Percentiles rank a stretch among this genome's conserved stretches.
Conservation (phyloP, 148 eudicot genomes). For the Chenopodium quinoa region DNA sequence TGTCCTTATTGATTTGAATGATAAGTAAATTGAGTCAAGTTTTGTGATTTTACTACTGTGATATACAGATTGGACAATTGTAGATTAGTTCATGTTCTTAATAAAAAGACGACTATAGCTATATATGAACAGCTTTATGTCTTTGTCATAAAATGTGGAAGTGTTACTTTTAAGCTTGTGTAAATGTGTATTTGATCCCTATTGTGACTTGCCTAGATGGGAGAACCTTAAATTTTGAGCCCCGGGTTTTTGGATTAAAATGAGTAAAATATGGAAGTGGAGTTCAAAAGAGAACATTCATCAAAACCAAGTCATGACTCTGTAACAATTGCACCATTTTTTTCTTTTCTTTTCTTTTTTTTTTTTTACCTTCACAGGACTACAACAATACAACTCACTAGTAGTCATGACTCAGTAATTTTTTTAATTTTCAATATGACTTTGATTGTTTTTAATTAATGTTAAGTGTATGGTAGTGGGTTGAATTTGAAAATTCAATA, state of each 20-base stretch:
- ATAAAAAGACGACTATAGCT: no score
- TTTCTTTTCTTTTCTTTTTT: no score
- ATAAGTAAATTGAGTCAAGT: not conserved
- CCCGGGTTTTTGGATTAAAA: not conserved
- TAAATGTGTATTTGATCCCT: not conserved
- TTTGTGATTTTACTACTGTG: constrained; percentile 11
- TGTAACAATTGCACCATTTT: not conserved
- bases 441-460: no score
- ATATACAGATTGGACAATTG: not conserved
- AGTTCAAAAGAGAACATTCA: not conserved
- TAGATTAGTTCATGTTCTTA: no score
- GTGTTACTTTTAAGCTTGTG: not conserved
- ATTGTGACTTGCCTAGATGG: not conserved
- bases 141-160: no score
- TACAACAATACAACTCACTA: no score
- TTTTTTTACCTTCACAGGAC: not conserved
- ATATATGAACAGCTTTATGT: no score
- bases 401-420: no score
- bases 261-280: not conserved
- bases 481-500: no score
- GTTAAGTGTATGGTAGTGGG: no score
- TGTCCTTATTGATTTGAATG: not conserved
- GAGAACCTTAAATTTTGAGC: not conserved
- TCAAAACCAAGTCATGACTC: not conserved
- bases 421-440: no score